Base-by-base conservation (phyloP, 116 monocot species). In the Cymodocea nodosa region DNA sequence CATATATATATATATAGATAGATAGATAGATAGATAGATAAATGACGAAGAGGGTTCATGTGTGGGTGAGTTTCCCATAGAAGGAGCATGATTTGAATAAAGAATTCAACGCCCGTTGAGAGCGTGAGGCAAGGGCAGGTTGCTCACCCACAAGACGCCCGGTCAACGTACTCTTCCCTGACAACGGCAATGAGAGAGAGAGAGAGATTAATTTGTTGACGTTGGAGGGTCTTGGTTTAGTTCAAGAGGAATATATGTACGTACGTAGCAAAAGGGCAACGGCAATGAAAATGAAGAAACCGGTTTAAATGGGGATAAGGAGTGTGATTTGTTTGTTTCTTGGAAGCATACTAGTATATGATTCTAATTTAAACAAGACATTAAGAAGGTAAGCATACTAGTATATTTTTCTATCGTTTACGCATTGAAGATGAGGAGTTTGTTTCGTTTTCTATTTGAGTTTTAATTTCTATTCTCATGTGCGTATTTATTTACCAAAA, bases 31-130 rank as follows among this genome's bases (percentile, higher is more conserved):
- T n/a, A n/a, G n/a, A 39, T 39, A 53, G 53, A 18, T 17, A 54
- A 35, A 50, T 59, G 25, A 40, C 16, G 65, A 55, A 35, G 51
- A 39, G 80, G 49, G 74, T 59, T 81, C 81, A 84, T 79, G 78
- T 82, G 84, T 78, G 80, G 75, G 77, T 72, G 30, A 72, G 74
- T 52, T 49, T 14, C 36, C 56, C 76, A 70, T 70, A 53, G 40
- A 49, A 52, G 64, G 49, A 25, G 84, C 89, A 73, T 79, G 84
- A 80, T 68, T 82, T 77, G 44, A 51, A 75, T 90, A 83, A 90
- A 94, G 79, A 90, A 94, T 90, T 94, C 90, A 94, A 90, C 94
- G 90, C 81, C 79, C 75, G 70, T 69, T 79, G 82, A 71, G 76
- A 10, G 94, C 77, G 85, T 87, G 90, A 81, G 30, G 59, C 44